Conservation (phyloP, 768 basidiomycete species). For the Rhizopogon vinicolor region DNA sequence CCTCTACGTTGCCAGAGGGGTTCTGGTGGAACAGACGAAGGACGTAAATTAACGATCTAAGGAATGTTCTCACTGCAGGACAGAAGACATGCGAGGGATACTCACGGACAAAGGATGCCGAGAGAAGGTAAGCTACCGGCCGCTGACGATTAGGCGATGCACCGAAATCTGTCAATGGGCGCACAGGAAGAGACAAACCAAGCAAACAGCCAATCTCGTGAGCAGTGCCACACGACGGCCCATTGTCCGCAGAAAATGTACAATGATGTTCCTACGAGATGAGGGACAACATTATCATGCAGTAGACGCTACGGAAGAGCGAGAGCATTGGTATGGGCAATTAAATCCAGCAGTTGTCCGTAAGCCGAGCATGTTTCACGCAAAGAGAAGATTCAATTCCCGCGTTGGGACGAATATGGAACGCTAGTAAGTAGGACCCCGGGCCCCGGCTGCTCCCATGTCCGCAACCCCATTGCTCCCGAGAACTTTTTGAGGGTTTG, state of each 20-base stretch:
- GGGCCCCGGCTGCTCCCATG: too few species aligned
- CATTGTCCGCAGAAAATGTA: not conserved
- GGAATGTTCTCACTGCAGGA: not conserved
- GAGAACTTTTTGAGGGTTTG: too few species aligned
- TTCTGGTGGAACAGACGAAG: not conserved
- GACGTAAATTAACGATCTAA: not conserved
- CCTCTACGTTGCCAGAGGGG: not conserved
- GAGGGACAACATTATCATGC: not conserved
- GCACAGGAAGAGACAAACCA: not conserved
- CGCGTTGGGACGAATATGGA: not conserved
- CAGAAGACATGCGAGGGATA: too few species aligned
- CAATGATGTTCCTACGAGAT: not conserved
- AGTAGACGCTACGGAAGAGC: too few species aligned
- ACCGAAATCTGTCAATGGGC: not conserved
- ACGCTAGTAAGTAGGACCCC: too few species aligned
- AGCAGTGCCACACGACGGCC: not conserved
- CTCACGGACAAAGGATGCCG: not conserved
- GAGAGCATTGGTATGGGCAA: too few species aligned
- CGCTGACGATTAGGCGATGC: not conserved
- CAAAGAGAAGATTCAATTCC: not conserved
- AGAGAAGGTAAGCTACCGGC: not conserved
- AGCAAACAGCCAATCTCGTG: not conserved
- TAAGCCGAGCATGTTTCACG: too few species aligned
- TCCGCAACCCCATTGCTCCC: too few species aligned
- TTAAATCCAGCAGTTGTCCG: too few species aligned